Evolutionary conservation across 345 rosid species (phyloP).

Genomic region (Corchorus capsularis): DNA sequence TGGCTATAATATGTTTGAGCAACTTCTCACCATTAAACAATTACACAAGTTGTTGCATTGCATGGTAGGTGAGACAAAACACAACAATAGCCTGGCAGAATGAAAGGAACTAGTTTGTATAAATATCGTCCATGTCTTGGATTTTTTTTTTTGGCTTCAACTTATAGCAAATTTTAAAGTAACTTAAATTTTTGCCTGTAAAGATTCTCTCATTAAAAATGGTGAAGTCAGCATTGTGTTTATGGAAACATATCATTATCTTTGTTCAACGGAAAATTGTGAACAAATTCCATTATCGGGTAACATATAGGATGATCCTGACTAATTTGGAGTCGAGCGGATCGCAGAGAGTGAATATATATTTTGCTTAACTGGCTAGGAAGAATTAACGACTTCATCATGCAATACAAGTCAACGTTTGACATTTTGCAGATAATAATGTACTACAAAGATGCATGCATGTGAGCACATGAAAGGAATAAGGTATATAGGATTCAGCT

Average conservation of each 20-base stretch:
- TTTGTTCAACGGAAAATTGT: too few relatives aligned
- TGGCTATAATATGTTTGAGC: background rate
- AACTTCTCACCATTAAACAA: background rate
- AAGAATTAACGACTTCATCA: background rate
- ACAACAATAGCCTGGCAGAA: background rate
- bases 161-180: too few relatives aligned
- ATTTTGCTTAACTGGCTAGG: too few relatives aligned
- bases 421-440: background rate
- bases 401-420: conserved; percentile 7
- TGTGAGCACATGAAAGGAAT: background rate
- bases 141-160: background rate
- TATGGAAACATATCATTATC: too few relatives aligned
- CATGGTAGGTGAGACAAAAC: background rate
- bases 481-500: background rate
- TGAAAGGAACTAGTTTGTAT: background rate
- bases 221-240: too few relatives aligned
- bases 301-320: too few relatives aligned
- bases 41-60: background rate
- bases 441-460: background rate
- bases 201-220: too few relatives aligned
- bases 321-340: too few relatives aligned
- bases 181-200: too few relatives aligned
- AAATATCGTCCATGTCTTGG: background rate
- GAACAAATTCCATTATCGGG: too few relatives aligned
- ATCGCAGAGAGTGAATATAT: too few relatives aligned